phyloP scores from a whole-genome alignment of 2,329 filamentous ascomycete genomes.

The Cladophialophora bantiana region DNA sequence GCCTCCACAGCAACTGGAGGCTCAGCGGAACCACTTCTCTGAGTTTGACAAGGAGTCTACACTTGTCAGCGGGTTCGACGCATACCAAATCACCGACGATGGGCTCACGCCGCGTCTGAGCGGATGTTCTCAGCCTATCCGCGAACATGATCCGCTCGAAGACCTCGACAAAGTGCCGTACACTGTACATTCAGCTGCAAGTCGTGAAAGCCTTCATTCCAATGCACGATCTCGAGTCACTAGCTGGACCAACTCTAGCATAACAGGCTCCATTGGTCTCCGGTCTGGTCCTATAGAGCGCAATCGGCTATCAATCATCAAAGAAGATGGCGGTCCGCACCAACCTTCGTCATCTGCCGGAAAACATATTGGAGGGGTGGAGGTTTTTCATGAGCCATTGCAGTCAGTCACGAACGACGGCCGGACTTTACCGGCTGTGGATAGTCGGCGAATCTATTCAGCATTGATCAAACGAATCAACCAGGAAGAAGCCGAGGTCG shows the following conservation, averaged over 20 bases:
- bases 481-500: conserved; percentile 41
- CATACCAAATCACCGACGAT: conserved; percentile 23
- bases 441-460: conserved; percentile 52
- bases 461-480: conserved; percentile 53
- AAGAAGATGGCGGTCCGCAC: conserved; percentile 49
- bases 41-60: conserved; percentile 36
- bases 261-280: conserved; percentile 48
- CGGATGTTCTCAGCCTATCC: conserved; percentile 19
- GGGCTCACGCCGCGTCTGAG: conserved; percentile 18
- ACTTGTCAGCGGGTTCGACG: conserved; percentile 31
- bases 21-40: conserved; percentile 38
- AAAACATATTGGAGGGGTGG: conserved; percentile 42
- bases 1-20: conserved; percentile 41
- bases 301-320: conserved; percentile 53
- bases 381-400: conserved; percentile 43
- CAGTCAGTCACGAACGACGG: conserved; percentile 37
- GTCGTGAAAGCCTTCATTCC: conserved; percentile 37
- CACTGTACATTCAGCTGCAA: conserved; percentile 25
- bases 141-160: conserved; percentile 28
- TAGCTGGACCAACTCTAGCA: conserved; percentile 57
- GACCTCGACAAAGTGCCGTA: conserved; percentile 31
- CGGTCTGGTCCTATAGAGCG: conserved; percentile 43
- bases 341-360: conserved; percentile 42
- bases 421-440: conserved; percentile 38
- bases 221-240: conserved; percentile 52